Evolutionary conservation across 1,139 yeast genomes (phyloP), one percentile per base, ranked within the genome.

Genomic region (Pneumocystis canis): DNA sequence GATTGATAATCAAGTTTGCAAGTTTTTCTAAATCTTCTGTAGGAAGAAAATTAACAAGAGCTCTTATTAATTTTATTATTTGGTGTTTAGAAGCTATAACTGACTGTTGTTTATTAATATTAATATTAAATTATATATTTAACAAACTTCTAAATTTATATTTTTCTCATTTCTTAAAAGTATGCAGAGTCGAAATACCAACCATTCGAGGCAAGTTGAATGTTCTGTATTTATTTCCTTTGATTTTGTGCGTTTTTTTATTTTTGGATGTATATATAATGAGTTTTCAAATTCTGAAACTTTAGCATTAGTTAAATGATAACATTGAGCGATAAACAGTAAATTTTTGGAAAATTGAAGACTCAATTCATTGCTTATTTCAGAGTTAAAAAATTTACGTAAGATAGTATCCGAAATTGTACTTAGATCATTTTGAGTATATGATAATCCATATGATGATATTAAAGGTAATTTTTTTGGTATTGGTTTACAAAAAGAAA

Each of bases 301-400:
- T 60, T 72, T 67, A 0, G 81, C 77, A 2, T 73, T 65, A 5
- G 79, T 73, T 18, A 73, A 69, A 60, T 83, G 82, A 95, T 96
- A 88, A 66, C 75, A 76, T 73, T 80, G 79, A 2, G 85, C 78
- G 61, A 88, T 78, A 59, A 78, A 73, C 0, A 86, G 83, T 67
- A 90, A 74, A 66, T 86, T 85, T 73, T 85, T 87, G 32, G 85
- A 83, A 54, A 82, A 78, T 70, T 85, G 87, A 25, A 79, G 73
- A 0, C 89, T 87, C 63, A 89, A 76, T 0, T 80, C 83, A 62
- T 83, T 84, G 1, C 87, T 75, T 40, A 89, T 78, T 4, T 81
- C 75, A 0, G 96, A 94, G 0, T 96, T 96, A 32, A 87, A 82
- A 62, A 90, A 74, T 75, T 89, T 96, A 70, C 89, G 86, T 65